Percentiles rank a stretch among this genome's conserved stretches.
Evolutionary conservation across 208 protist genomes (phyloP).

Genomic region (Trypanosoma cruzi): DNA sequence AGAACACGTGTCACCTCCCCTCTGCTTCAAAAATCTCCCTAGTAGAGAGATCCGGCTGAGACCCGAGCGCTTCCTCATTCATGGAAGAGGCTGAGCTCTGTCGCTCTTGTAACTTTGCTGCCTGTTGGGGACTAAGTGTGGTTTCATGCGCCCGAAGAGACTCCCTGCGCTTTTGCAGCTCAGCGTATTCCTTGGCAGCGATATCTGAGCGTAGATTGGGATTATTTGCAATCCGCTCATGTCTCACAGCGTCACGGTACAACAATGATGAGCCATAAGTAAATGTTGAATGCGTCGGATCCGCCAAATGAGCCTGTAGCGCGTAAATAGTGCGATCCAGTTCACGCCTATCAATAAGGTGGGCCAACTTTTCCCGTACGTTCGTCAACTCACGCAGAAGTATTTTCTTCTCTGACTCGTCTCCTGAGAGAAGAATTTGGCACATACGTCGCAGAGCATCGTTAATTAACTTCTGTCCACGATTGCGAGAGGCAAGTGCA

Average conservation of each 20-base stretch:
- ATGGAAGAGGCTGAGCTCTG: constrained; percentile 24
- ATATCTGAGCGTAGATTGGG: constrained; percentile 67
- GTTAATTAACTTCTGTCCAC: constrained; percentile 80
- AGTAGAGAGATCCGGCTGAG: constrained; percentile 45
- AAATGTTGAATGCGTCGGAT: constrained; percentile 62
- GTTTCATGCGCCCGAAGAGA: constrained; percentile 46
- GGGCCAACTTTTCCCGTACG: constrained; percentile 81
- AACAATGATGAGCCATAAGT: constrained; percentile 79
- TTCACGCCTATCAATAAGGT: constrained; percentile 75
- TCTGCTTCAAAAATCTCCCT: constrained; percentile 57
- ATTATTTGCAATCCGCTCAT: constrained; percentile 64
- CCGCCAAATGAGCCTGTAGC: constrained; percentile 57
- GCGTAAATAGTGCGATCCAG: constrained; percentile 81
- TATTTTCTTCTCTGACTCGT: constrained; percentile 53
- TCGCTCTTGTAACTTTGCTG: constrained; percentile 50
- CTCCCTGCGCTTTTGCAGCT: constrained; percentile 56
- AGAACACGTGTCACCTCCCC: background rate
- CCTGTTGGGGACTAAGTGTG: constrained; percentile 59
- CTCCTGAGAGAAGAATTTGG: constrained; percentile 74
- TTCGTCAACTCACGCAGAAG: constrained; percentile 76
- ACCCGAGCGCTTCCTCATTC: constrained; percentile 44
- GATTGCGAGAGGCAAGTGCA: constrained; percentile 63
- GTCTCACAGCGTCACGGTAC: constrained; percentile 57
- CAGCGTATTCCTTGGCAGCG: constrained; percentile 69
- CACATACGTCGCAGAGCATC: constrained; percentile 81